Percentiles rank a stretch among this genome's conserved stretches.
Conservation (phyloP, 768 basidiomycete genomes). For the Kwoniella botswanensis region DNA sequence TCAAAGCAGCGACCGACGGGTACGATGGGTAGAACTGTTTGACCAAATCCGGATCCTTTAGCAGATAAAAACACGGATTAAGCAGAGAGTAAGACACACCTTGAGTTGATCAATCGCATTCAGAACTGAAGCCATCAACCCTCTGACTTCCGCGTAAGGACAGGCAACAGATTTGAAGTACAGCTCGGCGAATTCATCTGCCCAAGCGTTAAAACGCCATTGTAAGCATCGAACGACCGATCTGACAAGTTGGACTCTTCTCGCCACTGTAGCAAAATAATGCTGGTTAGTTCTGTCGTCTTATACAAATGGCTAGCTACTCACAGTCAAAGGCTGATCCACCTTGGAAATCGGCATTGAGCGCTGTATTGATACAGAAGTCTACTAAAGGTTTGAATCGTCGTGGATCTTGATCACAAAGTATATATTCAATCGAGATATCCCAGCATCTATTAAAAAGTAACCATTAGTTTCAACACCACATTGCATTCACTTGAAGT, state of each 20-base stretch:
- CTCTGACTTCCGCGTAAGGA: constrained; percentile 81
- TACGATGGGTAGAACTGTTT: constrained; percentile 64
- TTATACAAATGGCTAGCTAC: constrained; percentile 39
- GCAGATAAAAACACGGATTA: background rate
- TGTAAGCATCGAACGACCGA: constrained; percentile 71
- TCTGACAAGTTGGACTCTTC: constrained; percentile 70
- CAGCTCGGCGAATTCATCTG: constrained; percentile 72
- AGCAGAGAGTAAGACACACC: constrained; percentile 59
- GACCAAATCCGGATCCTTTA: constrained; percentile 58
- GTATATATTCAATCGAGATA: constrained; percentile 66
- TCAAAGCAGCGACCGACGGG: constrained; percentile 64
- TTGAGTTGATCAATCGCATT: constrained; percentile 74
- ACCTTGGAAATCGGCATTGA: constrained; percentile 75
- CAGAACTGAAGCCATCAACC: constrained; percentile 71
- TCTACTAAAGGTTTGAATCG: constrained; percentile 73
- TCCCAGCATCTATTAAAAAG: constrained; percentile 46
- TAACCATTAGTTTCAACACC: background rate
- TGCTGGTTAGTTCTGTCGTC: background rate
- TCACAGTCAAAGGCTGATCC: constrained; percentile 86
- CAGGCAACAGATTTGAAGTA: constrained; percentile 78
- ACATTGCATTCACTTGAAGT: too few species aligned
- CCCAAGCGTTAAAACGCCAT: constrained; percentile 69
- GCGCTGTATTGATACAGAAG: constrained; percentile 71
- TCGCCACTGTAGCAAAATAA: constrained; percentile 67
- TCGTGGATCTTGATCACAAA: constrained; percentile 78